Evolutionary conservation across 129 eudicot species (phyloP).

Genomic region (Scalesia atractyloides): DNA sequence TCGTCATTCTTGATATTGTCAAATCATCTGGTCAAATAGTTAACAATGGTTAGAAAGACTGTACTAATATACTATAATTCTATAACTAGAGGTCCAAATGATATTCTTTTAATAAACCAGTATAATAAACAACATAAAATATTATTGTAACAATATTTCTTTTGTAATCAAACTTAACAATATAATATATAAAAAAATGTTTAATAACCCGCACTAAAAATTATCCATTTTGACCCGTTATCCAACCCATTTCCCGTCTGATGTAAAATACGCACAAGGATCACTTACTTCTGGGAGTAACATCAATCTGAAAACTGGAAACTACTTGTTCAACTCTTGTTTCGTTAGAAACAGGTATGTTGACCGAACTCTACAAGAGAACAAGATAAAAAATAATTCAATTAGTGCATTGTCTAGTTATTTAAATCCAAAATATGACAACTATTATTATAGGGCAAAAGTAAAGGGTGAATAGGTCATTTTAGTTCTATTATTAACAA

Average conservation of each 20-base stretch:
- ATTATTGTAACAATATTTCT: neutral
- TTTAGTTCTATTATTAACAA: neutral
- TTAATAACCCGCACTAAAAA: neutral
- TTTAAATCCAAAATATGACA: no score
- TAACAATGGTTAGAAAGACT: neutral
- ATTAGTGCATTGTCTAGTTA: conserved; percentile 6
- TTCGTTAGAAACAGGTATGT: conserved; percentile 22
- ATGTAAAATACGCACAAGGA: neutral
- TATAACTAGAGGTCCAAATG: neutral
- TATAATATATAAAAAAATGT: neutral
- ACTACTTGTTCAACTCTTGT: conserved; percentile 34
- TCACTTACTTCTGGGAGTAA: conserved; percentile 54
- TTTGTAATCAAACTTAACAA: neutral
- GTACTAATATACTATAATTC: neutral
- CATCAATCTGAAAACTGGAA: conserved; percentile 25
- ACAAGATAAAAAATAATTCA: neutral
- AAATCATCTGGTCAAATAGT: conserved; percentile 41
- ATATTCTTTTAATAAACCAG: no score
- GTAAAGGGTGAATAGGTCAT: neutral
- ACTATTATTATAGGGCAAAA: neutral
- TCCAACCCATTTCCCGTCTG: no score
- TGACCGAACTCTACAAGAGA: conserved; percentile 41
- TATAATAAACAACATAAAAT: neutral
- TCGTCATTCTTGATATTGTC: conserved; percentile 38
- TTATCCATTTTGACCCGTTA: neutral